These are phyloP conservation scores for Boletus patriciae DNA, from an alignment of 768 basidiomycete species.

Conservation along the genomic window DNA sequence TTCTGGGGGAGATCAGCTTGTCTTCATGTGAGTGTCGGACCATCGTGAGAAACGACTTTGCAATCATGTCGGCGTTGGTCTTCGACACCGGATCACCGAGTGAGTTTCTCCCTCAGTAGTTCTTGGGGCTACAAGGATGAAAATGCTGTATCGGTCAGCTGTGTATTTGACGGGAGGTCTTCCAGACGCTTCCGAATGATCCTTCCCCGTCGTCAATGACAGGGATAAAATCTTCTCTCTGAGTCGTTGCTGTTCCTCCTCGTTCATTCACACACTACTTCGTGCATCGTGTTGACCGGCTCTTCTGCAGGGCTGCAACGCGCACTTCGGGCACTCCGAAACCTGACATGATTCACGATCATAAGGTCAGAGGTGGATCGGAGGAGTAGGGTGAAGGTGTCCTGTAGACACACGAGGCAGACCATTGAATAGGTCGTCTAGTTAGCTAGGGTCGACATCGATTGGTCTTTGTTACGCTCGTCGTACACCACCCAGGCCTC, in stretches of 20 bases:
- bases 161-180: constrained; percentile 27
- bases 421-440: background rate
- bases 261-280: background rate
- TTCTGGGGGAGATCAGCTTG: background rate
- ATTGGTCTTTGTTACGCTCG: background rate
- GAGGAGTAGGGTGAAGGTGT: background rate
- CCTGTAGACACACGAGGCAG: background rate
- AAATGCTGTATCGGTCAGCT: constrained; percentile 22
- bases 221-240: constrained; percentile 37
- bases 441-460: background rate
- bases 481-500: background rate
- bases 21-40: background rate
- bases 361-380: background rate
- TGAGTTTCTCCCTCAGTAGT: constrained; percentile 6
- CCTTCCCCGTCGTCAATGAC: constrained; percentile 12
- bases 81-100: no score
- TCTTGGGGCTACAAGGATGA: constrained; percentile 18
- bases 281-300: constrained; percentile 12
- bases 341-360: background rate
- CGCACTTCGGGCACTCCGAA: background rate
- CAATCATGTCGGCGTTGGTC: no score
- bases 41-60: background rate
- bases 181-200: constrained; percentile 31
- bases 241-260: constrained; percentile 11
- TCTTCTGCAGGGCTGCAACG: constrained; percentile 1